Evolutionary conservation across 1,284 basidiomycete genomes (phyloP).

Genomic region (Rhodotorula sp.): DNA sequence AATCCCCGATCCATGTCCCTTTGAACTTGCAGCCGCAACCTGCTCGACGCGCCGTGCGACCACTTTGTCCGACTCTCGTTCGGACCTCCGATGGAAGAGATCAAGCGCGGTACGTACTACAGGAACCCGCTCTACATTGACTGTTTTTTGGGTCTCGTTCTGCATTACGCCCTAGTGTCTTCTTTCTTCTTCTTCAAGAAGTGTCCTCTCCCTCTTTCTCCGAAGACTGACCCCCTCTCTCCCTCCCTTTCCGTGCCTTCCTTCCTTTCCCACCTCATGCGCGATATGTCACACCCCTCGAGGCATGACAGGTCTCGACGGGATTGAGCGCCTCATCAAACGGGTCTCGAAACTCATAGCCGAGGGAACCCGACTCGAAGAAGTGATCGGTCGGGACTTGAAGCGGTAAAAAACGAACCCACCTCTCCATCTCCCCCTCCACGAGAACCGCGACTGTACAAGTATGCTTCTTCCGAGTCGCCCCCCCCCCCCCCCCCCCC

Average conservation of each 20-base stretch:
- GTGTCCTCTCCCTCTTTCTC: too few species aligned
- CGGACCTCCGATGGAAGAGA: constrained; percentile 76
- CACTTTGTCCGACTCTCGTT: constrained; percentile 76
- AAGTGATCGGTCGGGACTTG: constrained; percentile 30
- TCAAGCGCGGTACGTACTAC: constrained; percentile 68
- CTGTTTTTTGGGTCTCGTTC: too few species aligned
- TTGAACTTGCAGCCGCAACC: constrained; percentile 52
- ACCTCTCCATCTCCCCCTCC: too few species aligned
- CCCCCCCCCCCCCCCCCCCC: too few species aligned
- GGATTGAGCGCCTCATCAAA: constrained; percentile 73
- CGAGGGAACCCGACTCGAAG: constrained; percentile 30
- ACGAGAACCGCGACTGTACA: too few species aligned
- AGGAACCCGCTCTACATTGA: background rate
- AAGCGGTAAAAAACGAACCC: constrained; percentile 11
- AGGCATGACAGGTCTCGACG: constrained; percentile 64
- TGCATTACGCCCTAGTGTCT: too few species aligned
- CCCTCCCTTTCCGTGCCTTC: background rate
- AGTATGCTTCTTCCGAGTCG: too few species aligned
- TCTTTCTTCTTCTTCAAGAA: too few species aligned
- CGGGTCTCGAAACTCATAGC: constrained; percentile 58
- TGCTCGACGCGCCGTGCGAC: constrained; percentile 88
- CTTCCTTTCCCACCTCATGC: too few species aligned
- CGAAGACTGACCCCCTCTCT: too few species aligned
- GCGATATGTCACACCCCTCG: constrained; percentile 8
- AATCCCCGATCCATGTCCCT: too few species aligned